These are phyloP conservation scores for Balakata baccata DNA, from an alignment of 345 rosid species.

Conservation along the genomic window DNA sequence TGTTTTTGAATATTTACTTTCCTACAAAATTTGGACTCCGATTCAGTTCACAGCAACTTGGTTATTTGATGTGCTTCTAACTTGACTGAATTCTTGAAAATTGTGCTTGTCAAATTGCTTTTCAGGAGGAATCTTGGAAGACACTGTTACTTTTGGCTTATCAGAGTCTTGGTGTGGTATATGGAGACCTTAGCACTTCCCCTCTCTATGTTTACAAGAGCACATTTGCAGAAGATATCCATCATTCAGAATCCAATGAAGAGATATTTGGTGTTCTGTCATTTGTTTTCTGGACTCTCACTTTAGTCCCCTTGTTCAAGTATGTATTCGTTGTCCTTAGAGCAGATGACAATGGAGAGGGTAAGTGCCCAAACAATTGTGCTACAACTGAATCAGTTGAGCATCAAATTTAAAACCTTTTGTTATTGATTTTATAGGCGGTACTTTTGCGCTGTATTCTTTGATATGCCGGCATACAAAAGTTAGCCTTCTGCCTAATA, in stretches of 20 bases:
- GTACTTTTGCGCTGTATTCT: conserved; percentile 94
- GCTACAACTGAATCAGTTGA: neutral
- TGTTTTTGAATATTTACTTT: neutral
- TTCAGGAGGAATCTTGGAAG: conserved; percentile 87
- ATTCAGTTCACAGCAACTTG: neutral
- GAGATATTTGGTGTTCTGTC: conserved; percentile 95
- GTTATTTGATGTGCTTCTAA: too few relatives aligned
- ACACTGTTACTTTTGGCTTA: conserved; percentile 75
- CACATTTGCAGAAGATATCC: conserved; percentile 96
- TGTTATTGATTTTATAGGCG: conserved; percentile 48
- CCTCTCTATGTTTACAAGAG: conserved; percentile 93
- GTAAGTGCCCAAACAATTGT: conserved; percentile 34
- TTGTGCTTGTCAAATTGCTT: conserved; percentile 7
- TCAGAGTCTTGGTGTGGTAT: conserved; percentile 98
- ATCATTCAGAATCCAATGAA: conserved; percentile 85
- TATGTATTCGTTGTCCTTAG: conserved; percentile 93
- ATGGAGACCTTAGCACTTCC: conserved; percentile 92
- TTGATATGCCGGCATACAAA: conserved; percentile 87
- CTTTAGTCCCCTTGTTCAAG: conserved; percentile 84
- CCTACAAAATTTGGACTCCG: neutral
- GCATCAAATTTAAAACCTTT: conserved; percentile 4
- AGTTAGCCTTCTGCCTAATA: conserved; percentile 89
- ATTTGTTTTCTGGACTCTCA: conserved; percentile 96
- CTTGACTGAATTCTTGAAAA: neutral
- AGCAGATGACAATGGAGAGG: conserved; percentile 98